Percentiles rank a stretch among this genome's conserved stretches.
Conservation (phyloP, 495 filamentous ascomycete genomes). For the Xylaria bambusicola region DNA sequence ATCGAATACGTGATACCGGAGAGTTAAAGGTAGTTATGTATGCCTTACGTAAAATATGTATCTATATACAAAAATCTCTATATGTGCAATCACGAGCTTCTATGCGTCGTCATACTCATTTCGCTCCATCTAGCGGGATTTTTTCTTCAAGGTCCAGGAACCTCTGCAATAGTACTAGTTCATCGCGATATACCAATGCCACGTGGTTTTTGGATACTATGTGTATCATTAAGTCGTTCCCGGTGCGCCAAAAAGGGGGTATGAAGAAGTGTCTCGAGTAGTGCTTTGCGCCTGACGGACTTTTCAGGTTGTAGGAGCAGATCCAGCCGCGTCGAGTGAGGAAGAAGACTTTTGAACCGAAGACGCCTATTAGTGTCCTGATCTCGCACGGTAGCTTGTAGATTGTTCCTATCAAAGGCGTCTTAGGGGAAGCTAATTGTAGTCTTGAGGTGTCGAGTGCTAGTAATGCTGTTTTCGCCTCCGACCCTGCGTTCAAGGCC, state of each 20-base stretch:
- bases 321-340: conserved; percentile 25
- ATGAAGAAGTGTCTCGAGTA: conserved; percentile 29
- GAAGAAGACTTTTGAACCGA: conserved; percentile 22
- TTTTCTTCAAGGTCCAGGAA: conserved; percentile 31
- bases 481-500: background rate
- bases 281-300: background rate
- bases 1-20: too few species aligned
- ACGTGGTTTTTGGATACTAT: conserved; percentile 23
- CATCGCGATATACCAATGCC: conserved; percentile 23
- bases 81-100: too few species aligned
- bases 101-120: too few species aligned
- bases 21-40: too few species aligned
- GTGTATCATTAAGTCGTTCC: conserved; percentile 17
- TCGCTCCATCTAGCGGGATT: background rate
- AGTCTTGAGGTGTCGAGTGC: background rate
- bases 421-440: background rate
- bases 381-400: background rate
- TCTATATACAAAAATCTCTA: too few species aligned
- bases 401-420: background rate
- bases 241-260: conserved; percentile 28
- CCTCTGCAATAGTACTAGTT: conserved; percentile 26
- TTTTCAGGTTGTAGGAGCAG: conserved; percentile 23
- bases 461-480: background rate
- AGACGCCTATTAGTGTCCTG: conserved; percentile 17
- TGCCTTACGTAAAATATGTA: too few species aligned